Base-by-base conservation (phyloP, 371 early-diverging fungal species). In the Syncephalis plumigaleata region DNA sequence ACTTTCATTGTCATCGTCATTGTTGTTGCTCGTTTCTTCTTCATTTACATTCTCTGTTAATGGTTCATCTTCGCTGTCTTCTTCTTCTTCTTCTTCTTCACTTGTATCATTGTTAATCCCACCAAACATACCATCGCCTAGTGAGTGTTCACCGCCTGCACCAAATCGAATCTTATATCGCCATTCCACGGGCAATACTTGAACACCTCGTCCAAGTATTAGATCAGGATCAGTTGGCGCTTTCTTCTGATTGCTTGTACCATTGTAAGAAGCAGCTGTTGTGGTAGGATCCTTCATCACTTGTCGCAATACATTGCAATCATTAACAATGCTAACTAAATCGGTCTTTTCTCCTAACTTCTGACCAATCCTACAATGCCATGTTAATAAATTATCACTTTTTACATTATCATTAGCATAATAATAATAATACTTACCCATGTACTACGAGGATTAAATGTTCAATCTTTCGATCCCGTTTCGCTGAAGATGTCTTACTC, bases 111-210 rank as follows among this genome's bases (percentile, higher is more conserved):
- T 31, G 11, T 11, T 11, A 31, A 31, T 11, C 7, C 31, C 31
- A 11, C 31, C 31, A 31, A 31, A 31, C 31, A 31, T 31, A 31
- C 31, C 31, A 31, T 31, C 31, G 31, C 31, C 31, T 11, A 31
- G 4, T 7, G 31, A 31, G 31, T 31, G 11, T 31, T 31, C 31
- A 31, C 31, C 31, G 11, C 31, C 31, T 31, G 31, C 31, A 31
- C 31, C 31, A 31, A 31, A 31, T 7, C 11, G 66, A 37, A 85
- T 70, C 48, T 78, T 73, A 21, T 80, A 75, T 26, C 87, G 63
- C 89, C 89, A 88, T 49, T 81, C 77, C 3, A 88, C 70, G 13
- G 89, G 89, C 13, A 88, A 57, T 1, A 87, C 72, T 54, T 86
- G 85, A 7, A 88, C 73, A 9, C 84, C 73, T 55, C 72, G 48